These are phyloP conservation scores for Ceratocystis lukuohia DNA, from an alignment of 2,329 filamentous ascomycete species.

Conservation along the genomic window DNA sequence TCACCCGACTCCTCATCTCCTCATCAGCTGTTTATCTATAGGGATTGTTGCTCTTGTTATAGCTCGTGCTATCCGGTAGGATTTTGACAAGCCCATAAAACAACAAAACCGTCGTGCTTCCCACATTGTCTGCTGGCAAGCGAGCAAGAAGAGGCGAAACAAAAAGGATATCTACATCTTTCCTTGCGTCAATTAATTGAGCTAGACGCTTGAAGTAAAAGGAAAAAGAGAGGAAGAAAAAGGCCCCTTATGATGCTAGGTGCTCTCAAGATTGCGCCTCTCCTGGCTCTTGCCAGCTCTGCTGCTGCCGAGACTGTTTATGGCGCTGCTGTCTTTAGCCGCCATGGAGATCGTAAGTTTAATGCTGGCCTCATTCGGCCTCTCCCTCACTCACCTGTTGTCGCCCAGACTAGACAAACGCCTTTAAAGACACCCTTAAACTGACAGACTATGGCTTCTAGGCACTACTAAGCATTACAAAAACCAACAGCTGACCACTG, in stretches of 20 bases:
- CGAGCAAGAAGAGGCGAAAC: background rate
- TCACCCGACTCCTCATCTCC: background rate
- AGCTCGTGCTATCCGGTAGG: background rate
- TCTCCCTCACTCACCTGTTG: background rate
- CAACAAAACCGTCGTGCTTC: background rate
- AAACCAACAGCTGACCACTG: slow-evolving; percentile 26
- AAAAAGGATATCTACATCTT: background rate
- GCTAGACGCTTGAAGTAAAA: background rate
- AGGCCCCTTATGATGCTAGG: slow-evolving; percentile 7
- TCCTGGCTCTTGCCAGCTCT: slow-evolving; percentile 18
- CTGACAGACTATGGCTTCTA: slow-evolving; percentile 16
- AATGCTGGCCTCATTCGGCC: background rate
- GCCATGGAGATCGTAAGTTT: slow-evolving; percentile 27
- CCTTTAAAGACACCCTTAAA: background rate
- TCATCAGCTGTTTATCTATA: background rate
- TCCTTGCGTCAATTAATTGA: too few relatives aligned
- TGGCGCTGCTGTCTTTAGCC: slow-evolving; percentile 27
- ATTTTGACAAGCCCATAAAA: background rate
- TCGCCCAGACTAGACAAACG: background rate
- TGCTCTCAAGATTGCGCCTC: background rate
- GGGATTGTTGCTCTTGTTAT: background rate
- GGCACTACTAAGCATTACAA: slow-evolving; percentile 28
- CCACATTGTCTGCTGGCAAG: background rate
- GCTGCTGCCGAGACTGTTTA: slow-evolving; percentile 27
- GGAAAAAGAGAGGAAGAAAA: background rate